These are phyloP conservation scores for Phytophthora cactorum DNA, from an alignment of 352 stramenopile genomes.

Conservation along the genomic window DNA sequence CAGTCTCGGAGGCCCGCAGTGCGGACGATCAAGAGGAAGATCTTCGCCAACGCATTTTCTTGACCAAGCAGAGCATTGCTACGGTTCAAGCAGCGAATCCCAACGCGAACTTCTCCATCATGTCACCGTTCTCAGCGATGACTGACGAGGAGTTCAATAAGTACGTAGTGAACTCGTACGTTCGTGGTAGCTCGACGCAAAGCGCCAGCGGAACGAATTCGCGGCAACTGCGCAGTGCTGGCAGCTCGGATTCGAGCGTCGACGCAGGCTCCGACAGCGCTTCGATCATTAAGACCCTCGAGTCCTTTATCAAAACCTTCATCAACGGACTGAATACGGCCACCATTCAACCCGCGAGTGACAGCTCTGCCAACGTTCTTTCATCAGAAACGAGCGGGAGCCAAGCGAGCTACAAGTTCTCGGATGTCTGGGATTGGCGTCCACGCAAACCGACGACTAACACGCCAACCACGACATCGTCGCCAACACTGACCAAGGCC, in stretches of 20 bases:
- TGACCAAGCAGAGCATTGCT: slow-evolving; percentile 50
- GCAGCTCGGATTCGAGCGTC: slow-evolving; percentile 4
- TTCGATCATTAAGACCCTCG: slow-evolving; percentile 18
- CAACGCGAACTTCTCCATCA: slow-evolving; percentile 57
- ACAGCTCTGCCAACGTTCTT: slow-evolving; percentile 22
- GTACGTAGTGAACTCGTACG: slow-evolving; percentile 47
- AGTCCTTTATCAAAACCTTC: slow-evolving; percentile 18
- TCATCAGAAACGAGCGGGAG: slow-evolving; percentile 7
- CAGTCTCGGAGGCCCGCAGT: slow-evolving; percentile 38
- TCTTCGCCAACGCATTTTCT: slow-evolving; percentile 54
- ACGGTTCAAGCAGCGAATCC: slow-evolving; percentile 44
- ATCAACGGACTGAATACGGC: slow-evolving; percentile 13
- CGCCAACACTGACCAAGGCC: slow-evolving; percentile 9
- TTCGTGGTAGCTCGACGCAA: slow-evolving; percentile 33
- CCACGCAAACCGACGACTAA: slow-evolving; percentile 13
- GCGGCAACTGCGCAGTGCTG: slow-evolving; percentile 26
- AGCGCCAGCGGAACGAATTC: slow-evolving; percentile 9
- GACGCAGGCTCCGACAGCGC: slow-evolving; percentile 11
- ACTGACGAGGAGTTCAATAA: slow-evolving; percentile 54
- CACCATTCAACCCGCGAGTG: slow-evolving; percentile 16
- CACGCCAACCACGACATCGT: slow-evolving; percentile 13
- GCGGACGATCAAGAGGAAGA: slow-evolving; percentile 51
- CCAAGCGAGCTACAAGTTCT: slow-evolving; percentile 32
- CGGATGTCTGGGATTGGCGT: slow-evolving; percentile 31
- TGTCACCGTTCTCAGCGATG: slow-evolving; percentile 53